Conservation (phyloP, 441 rosid genomes). For the Lagerstroemia fauriei region DNA sequence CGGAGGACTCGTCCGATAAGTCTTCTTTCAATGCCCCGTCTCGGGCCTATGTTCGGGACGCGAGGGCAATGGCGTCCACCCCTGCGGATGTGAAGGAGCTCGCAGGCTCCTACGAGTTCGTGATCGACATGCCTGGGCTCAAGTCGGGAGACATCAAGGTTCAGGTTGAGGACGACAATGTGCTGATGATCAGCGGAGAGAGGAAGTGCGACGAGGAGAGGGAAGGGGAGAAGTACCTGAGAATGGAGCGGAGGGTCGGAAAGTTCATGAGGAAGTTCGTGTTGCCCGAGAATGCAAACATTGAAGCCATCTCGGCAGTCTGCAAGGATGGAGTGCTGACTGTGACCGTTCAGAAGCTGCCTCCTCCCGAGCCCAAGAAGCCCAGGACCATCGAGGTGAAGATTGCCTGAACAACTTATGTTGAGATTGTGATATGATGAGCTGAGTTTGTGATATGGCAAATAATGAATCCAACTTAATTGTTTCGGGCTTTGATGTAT, state of each 20-base stretch:
- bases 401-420: slow-evolving; percentile 45
- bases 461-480: too few relatives aligned
- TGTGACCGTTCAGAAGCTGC: slow-evolving; percentile 73
- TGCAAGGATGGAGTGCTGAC: slow-evolving; percentile 75
- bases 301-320: slow-evolving; percentile 60
- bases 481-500: too few relatives aligned
- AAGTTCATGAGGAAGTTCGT: slow-evolving; percentile 81
- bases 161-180: slow-evolving; percentile 58
- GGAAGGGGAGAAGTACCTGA: slow-evolving; percentile 60
- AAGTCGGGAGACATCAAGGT: slow-evolving; percentile 53
- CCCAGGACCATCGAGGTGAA: slow-evolving; percentile 71
- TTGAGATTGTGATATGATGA: too few relatives aligned
- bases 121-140: slow-evolving; percentile 65
- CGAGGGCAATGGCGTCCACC: slow-evolving; percentile 61
- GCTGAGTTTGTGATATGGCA: too few relatives aligned
- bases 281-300: slow-evolving; percentile 72
- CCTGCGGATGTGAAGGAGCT: slow-evolving; percentile 60
- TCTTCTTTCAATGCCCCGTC: slow-evolving; percentile 38
- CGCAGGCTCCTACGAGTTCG: slow-evolving; percentile 47
- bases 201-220: slow-evolving; percentile 62
- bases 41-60: slow-evolving; percentile 45
- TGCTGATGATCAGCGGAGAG: slow-evolving; percentile 53
- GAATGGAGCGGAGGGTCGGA: slow-evolving; percentile 81
- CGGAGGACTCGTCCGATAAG: slow-evolving; percentile 32
- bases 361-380: slow-evolving; percentile 82